Conservation (phyloP, 345 rosid genomes). For the Jatropha curcas region DNA sequence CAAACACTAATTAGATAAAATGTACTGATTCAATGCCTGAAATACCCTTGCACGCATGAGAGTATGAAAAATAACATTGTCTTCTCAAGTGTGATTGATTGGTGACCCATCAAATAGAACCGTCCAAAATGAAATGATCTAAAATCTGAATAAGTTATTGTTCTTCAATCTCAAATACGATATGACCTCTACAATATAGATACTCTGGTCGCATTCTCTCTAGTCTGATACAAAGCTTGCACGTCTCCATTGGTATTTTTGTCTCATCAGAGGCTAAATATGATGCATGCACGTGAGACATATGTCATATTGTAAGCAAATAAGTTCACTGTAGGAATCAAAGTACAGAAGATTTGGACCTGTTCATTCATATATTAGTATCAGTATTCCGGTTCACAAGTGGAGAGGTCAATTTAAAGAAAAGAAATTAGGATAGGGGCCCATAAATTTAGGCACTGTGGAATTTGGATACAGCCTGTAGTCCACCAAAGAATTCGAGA, state of each 20-base stretch:
- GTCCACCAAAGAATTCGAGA: slow-evolving; percentile 11
- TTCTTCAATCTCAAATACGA: neutral
- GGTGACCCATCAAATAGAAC: neutral
- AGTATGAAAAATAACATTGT: neutral
- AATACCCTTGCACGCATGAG: neutral
- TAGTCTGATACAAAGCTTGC: neutral
- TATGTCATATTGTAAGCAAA: neutral
- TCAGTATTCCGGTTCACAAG: neutral
- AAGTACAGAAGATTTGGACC: neutral
- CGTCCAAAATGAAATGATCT: neutral
- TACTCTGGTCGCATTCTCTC: neutral
- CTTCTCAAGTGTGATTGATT: neutral
- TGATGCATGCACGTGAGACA: neutral
- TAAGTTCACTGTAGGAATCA: neutral
- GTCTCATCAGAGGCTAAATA: neutral
- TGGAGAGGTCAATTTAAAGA: slow-evolving; percentile 7
- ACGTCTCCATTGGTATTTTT: neutral
- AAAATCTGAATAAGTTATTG: neutral
- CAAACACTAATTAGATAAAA: neutral
- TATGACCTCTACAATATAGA: neutral
- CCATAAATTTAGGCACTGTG: slow-evolving; percentile 10
- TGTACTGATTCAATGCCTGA: neutral
- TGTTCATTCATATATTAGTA: neutral
- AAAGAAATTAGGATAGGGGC: slow-evolving; percentile 8
- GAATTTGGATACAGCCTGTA: slow-evolving; percentile 21